Evolutionary conservation across 345 rosid genomes (phyloP), one percentile per base, ranked within the genome.

Genomic region (Salix purpurea): DNA sequence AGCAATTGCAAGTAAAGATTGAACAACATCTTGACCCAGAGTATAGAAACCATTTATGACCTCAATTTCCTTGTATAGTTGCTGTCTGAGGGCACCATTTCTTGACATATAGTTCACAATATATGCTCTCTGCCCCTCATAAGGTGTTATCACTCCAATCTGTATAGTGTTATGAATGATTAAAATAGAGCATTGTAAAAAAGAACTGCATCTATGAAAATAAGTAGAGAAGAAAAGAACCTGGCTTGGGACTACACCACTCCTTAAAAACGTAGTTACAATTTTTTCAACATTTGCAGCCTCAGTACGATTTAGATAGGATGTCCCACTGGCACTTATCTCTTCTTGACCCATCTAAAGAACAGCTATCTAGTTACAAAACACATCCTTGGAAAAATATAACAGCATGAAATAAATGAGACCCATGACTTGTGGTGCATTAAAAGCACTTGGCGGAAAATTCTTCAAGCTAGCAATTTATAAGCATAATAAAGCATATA

Each of bases 231-330:
- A 40, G 26, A 36, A 10, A 75, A 70, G 61, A 78, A 91, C 98
- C 97, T 96, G 99, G 82, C 89, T 89, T 40, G 99, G 99, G 64
- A 94, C 91, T 44, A 96, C 98, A 76, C 99, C 99, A 73, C 99
- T 96, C 85, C 91, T 92, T 86, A 96, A 88, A 86, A 96, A 96
- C 75, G 98, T 90, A 36, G 99, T 93, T 69, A 96, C 99, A 77
- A 96, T 91, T 88, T 96, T 96, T 85, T 96, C 99, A 83, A 96
- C 99, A 84, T 96, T 96, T 65, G 99, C 97, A 79, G 97, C 99
- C 88, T 96, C 99, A 0, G 99, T 96, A 78, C 99, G 93, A 85
- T 96, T 96, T 28, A 96, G 85, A 79, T 96, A 96, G 32, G 99
- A 96, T 74, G 99, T 94, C 75, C 99, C 98, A 73, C 98, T 94